phyloP scores from a whole-genome alignment of 106 monocot genomes.

The Dendrobium chrysotoxum region DNA sequence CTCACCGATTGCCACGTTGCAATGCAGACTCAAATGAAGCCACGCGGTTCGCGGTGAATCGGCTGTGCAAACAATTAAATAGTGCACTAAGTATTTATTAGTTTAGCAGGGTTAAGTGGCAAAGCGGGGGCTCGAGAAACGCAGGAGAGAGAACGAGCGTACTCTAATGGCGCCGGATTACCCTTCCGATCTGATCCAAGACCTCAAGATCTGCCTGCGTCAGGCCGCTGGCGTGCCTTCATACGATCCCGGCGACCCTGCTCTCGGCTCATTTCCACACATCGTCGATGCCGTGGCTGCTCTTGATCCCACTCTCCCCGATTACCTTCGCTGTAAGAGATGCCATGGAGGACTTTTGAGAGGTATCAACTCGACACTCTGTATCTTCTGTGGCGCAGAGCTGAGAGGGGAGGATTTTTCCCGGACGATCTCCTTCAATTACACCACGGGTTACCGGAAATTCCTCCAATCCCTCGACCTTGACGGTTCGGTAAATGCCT shows the following conservation, averaged over 20 bases:
- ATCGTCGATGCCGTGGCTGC: slow-evolving; percentile 31
- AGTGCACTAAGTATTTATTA: too few relatives aligned
- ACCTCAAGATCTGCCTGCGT: slow-evolving; percentile 41
- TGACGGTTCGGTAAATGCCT: slow-evolving; percentile 71
- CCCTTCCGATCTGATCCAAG: slow-evolving; percentile 46
- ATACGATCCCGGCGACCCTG: slow-evolving; percentile 26
- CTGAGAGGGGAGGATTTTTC: slow-evolving; percentile 24
- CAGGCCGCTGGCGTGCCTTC: slow-evolving; percentile 29
- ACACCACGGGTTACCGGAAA: slow-evolving; percentile 42
- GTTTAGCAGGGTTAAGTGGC: too few relatives aligned
- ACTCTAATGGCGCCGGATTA: slow-evolving; percentile 37
- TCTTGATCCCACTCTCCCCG: slow-evolving; percentile 28
- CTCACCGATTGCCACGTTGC: too few relatives aligned
- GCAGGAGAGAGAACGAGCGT: not conserved
- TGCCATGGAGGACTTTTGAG: slow-evolving; percentile 50
- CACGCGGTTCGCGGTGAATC: too few relatives aligned
- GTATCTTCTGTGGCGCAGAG: slow-evolving; percentile 56
- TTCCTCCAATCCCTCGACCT: slow-evolving; percentile 60
- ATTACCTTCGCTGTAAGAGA: slow-evolving; percentile 33
- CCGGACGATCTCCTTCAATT: slow-evolving; percentile 40
- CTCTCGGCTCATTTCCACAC: slow-evolving; percentile 18
- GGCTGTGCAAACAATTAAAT: too few relatives aligned
- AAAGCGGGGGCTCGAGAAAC: not conserved
- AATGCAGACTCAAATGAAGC: too few relatives aligned
- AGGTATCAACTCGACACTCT: slow-evolving; percentile 42